Percentiles rank a stretch among this genome's conserved stretches.
Evolutionary conservation across 2,329 filamentous ascomycete species (phyloP).

Genomic region (Penicillium sp.): DNA sequence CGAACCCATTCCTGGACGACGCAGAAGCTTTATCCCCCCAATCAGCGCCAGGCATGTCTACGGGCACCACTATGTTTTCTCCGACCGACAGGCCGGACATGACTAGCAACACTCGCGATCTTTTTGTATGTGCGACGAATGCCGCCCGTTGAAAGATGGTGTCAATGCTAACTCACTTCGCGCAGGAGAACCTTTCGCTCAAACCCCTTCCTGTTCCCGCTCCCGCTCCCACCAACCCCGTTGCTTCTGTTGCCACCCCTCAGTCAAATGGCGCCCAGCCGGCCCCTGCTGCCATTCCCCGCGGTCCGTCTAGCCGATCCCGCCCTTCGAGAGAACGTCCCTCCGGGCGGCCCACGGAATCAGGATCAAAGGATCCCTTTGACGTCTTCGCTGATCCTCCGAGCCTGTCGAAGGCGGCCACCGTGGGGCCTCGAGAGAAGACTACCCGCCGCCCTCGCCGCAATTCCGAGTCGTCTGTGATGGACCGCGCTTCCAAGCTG

Average conservation of each 20-base stretch:
- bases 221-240: background rate
- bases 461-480: constrained; percentile 63
- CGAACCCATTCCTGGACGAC: constrained; percentile 61
- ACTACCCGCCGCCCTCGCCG: constrained; percentile 49
- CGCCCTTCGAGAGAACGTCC: constrained; percentile 27
- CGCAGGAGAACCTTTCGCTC: constrained; percentile 41
- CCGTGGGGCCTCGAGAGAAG: constrained; percentile 27
- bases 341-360: constrained; percentile 17
- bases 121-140: constrained; percentile 54
- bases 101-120: constrained; percentile 53
- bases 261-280: constrained; percentile 40
- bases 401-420: constrained; percentile 26
- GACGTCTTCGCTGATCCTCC: constrained; percentile 51
- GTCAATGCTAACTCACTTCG: constrained; percentile 8
- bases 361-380: constrained; percentile 35
- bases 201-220: too few relatives aligned
- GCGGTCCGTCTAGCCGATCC: constrained; percentile 28
- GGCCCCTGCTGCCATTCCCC: constrained; percentile 32
- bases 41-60: constrained; percentile 30
- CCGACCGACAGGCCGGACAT: constrained; percentile 38
- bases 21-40: constrained; percentile 39
- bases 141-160: constrained; percentile 4
- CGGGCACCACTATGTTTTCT: constrained; percentile 29
- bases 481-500: constrained; percentile 51
- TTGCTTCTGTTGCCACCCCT: constrained; percentile 10